phyloP scores from a whole-genome alignment of 768 basidiomycete genomes.

The Phylloporus rhodoxanthus region DNA sequence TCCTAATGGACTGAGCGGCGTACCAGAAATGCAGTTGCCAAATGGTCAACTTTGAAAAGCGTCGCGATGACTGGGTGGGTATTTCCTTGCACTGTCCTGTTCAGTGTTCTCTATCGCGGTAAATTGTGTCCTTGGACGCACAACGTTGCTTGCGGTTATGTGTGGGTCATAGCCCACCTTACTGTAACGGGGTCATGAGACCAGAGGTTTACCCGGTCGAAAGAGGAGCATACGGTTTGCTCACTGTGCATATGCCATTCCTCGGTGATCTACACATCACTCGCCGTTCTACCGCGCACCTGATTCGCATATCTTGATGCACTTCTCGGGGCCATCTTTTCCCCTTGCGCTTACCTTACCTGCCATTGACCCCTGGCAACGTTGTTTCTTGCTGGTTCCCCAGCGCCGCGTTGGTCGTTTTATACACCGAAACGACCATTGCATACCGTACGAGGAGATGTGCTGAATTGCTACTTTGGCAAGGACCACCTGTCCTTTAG shows the following conservation, averaged over 20 bases:
- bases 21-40: constrained; percentile 27
- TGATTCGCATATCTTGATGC: neutral
- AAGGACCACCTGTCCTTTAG: constrained; percentile 13
- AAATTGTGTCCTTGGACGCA: constrained; percentile 10
- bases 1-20: constrained; percentile 22
- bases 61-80: constrained; percentile 27
- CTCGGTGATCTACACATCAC: too few relatives aligned
- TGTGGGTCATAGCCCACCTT: accelerated
- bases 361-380: neutral
- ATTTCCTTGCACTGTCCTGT: neutral
- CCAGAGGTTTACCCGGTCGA: neutral
- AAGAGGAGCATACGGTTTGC: constrained; percentile 7
- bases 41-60: constrained; percentile 22
- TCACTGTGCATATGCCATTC: too few relatives aligned
- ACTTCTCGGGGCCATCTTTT: neutral
- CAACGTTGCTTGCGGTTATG: constrained; percentile 3
- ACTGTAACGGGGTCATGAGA: constrained; percentile 3
- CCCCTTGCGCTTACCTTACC: neutral
- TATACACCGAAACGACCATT: neutral
- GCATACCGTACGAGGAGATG: constrained; percentile 17
- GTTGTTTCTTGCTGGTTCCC: constrained; percentile 9
- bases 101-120: constrained; percentile 22
- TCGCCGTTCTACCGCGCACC: neutral
- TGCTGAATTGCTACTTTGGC: neutral
- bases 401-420: constrained; percentile 4